Base-by-base conservation (phyloP, 2,329 filamentous ascomycete species). In the Clonostachys rosea region DNA sequence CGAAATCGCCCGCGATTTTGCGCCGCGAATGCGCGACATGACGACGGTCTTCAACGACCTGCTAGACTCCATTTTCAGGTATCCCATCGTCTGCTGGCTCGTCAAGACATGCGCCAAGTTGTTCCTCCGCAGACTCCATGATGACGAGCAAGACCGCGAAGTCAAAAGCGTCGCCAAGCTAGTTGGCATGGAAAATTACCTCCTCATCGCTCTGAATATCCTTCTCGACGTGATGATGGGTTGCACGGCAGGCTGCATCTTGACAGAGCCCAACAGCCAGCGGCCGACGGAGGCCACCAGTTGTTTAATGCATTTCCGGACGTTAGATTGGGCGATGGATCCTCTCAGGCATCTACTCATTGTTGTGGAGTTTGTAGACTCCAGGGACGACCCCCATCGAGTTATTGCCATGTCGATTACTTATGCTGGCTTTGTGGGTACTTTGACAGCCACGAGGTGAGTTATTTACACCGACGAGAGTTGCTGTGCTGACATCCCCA, bases 221-320 rank as follows among this genome's bases (percentile, higher is more conserved):
- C 63, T 84, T 3, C 67, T 85, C 1, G 82, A 86, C 58, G 63
- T 76, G 6, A 66, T 85, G 43, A 76, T 85, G 69, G 81, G 80
- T 3, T 85, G 82, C 58, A 84, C 80, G 1, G 81, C 78, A 50
- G 78, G 79, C 18, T 78, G 70, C 14, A 52, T 49, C 9, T 24
- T 24, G 24, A 24, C 24, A 24, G 24, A 24, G 24, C 24, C 24
- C 24, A 24, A 24, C 24, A 24, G 7, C 24, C 24, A 8, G 24
- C 24, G 7, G 24, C 6, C 24, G 7, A 8, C 24, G 3, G 7
- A 8, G 24, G 6, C 24, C 24, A 35, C 33, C 16, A 52, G 41
- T 34, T 43, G 64, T 35, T 71, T 78, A 66, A 59, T 77, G 59
- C 75, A 79, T 59, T 79, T 78, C 50, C 63, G 36, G 10, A 39